A percentile compares a stretch with the other conserved stretches of the same genome.
These are phyloP conservation scores for Myriosclerotinia duriaeana DNA, from an alignment of 2,329 filamentous ascomycete genomes.

Conservation along the genomic window DNA sequence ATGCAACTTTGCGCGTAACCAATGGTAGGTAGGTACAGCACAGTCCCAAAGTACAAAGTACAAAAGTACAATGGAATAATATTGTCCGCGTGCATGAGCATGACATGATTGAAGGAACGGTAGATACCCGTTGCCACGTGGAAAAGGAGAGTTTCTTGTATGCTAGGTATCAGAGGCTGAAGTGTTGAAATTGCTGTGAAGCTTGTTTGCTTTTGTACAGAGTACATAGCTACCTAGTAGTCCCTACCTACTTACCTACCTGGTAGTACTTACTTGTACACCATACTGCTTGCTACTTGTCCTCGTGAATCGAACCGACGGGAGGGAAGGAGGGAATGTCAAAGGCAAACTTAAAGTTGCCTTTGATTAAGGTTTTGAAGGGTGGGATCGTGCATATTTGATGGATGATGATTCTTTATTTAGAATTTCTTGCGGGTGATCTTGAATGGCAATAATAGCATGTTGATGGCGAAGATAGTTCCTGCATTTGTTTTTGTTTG, in stretches of 20 bases:
- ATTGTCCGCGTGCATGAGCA: too few species aligned
- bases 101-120: too few species aligned
- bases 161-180: too few species aligned
- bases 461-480: not conserved
- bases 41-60: not conserved
- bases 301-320: not conserved
- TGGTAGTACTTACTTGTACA: not conserved
- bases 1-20: not conserved
- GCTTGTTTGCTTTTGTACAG: slow-evolving; percentile 1
- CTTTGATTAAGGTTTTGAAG: not conserved
- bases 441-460: not conserved
- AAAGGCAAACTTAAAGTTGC: not conserved
- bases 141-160: not conserved
- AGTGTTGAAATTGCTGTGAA: too few species aligned
- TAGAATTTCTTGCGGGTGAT: not conserved
- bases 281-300: not conserved
- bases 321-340: not conserved
- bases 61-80: too few species aligned
- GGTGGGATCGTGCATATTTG: not conserved
- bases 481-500: too few species aligned
- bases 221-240: too few species aligned
- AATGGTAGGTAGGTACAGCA: too few species aligned
- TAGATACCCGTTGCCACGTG: slow-evolving; percentile 18
- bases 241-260: too few species aligned
- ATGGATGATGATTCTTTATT: not conserved